A percentile compares a stretch with the other conserved stretches of the same genome.
Evolutionary conservation across 805 yeast genomes (phyloP).

Genomic region (Candida gorgasii): DNA sequence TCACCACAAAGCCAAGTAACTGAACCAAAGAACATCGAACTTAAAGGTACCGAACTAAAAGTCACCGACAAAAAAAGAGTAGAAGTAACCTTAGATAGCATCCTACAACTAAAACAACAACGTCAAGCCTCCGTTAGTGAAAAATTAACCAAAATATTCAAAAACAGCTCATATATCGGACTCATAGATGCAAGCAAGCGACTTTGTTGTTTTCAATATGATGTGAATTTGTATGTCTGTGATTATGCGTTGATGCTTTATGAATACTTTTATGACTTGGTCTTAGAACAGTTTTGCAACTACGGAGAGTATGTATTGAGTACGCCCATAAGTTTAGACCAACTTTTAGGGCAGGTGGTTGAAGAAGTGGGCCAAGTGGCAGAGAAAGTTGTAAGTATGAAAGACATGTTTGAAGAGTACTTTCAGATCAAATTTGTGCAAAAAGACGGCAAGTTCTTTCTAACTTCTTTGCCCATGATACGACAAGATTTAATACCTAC

Average conservation of each 20-base stretch:
- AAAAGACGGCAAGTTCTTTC: slow-evolving; percentile 28
- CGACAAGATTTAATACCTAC: slow-evolving; percentile 65
- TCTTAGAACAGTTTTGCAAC: slow-evolving; percentile 74
- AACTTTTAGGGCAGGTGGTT: slow-evolving; percentile 29
- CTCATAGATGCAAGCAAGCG: slow-evolving; percentile 71
- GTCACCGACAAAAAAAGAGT: slow-evolving; percentile 18
- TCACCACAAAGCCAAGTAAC: neutral
- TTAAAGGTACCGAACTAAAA: neutral
- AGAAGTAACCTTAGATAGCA: slow-evolving; percentile 56
- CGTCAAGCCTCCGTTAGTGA: slow-evolving; percentile 48
- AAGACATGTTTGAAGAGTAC: slow-evolving; percentile 80
- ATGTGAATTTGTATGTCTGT: slow-evolving; percentile 70
- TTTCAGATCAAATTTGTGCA: slow-evolving; percentile 55
- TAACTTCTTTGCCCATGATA: slow-evolving; percentile 67
- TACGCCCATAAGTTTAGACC: slow-evolving; percentile 24
- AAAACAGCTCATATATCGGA: slow-evolving; percentile 76
- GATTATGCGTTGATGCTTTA: slow-evolving; percentile 72
- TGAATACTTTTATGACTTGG: slow-evolving; percentile 81
- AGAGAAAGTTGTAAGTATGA: slow-evolving; percentile 45
- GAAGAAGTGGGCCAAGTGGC: slow-evolving; percentile 30
- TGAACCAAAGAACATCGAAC: neutral
- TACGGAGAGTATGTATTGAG: slow-evolving; percentile 54
- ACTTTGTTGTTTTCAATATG: slow-evolving; percentile 82
- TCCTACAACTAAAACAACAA: slow-evolving; percentile 53
- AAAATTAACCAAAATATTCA: slow-evolving; percentile 66